Conservation (phyloP, 2,329 filamentous ascomycete genomes). For the Tolypocladium guangdongense region DNA sequence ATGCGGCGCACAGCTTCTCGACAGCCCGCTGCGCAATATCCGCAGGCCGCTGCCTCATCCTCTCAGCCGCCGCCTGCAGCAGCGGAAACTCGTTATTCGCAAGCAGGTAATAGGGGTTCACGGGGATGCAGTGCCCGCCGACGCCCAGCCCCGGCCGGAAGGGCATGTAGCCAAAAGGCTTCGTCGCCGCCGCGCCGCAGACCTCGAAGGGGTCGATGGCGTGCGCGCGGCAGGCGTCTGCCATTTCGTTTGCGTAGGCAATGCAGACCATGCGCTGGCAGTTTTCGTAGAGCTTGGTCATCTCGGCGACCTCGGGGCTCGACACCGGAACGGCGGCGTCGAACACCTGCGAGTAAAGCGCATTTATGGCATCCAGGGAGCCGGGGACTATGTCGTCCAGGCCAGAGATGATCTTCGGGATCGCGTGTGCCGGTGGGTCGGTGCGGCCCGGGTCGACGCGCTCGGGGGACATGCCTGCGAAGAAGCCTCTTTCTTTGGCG, state of each 20-base stretch:
- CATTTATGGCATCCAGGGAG: conserved; percentile 31
- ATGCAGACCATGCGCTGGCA: conserved; percentile 45
- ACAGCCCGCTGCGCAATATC: conserved; percentile 26
- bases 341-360: conserved; percentile 36
- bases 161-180: conserved; percentile 41
- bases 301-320: conserved; percentile 43
- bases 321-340: conserved; percentile 36
- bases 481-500: conserved; percentile 28
- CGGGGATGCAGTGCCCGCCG: conserved; percentile 44
- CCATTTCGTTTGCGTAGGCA: conserved; percentile 46
- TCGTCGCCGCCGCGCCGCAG: conserved; percentile 34
- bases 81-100: conserved; percentile 36
- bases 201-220: conserved; percentile 41
- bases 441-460: conserved; percentile 40
- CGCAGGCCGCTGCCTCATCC: conserved; percentile 31
- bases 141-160: conserved; percentile 37
- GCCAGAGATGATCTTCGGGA: conserved; percentile 44
- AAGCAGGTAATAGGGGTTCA: conserved; percentile 43
- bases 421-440: conserved; percentile 26
- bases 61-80: conserved; percentile 30
- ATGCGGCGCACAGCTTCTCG: conserved; percentile 12
- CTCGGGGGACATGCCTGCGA: conserved; percentile 40
- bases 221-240: conserved; percentile 35
- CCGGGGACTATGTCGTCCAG: conserved; percentile 34
- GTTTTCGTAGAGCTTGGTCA: conserved; percentile 48